Conservation (phyloP, 1,284 basidiomycete species). For the Apiotrichum gamsii region DNA sequence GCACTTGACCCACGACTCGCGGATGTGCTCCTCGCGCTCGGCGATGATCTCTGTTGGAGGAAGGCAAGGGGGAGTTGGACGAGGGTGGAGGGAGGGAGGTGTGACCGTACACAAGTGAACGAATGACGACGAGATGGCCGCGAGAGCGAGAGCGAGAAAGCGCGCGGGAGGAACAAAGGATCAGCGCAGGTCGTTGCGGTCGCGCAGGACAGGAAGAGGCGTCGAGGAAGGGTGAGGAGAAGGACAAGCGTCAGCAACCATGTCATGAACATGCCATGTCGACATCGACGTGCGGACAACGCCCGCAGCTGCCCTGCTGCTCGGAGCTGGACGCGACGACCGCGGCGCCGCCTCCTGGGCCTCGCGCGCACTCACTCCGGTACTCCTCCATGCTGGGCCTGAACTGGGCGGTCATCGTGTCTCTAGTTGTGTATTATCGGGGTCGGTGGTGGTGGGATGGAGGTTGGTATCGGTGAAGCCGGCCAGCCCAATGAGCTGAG, state of each 20-base stretch:
- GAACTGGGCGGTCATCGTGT: conserved; percentile 19
- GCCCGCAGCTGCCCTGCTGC: too few relatives aligned
- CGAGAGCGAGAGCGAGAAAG: neutral
- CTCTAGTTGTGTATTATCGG: neutral
- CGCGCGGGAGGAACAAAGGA: too few relatives aligned
- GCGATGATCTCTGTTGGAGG: conserved; percentile 46
- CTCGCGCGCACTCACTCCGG: conserved; percentile 31
- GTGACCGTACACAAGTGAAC: too few relatives aligned
- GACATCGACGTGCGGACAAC: too few relatives aligned
- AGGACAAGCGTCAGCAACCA: too few relatives aligned
- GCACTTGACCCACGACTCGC: conserved; percentile 87
- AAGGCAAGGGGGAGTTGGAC: neutral
- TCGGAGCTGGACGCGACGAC: too few relatives aligned
- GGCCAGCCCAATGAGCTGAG: conserved; percentile 10
- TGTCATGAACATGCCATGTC: too few relatives aligned
- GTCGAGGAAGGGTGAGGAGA: too few relatives aligned
- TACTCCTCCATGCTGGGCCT: conserved; percentile 36
- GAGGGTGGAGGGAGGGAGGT: too few relatives aligned
- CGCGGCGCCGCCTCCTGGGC: too few relatives aligned
- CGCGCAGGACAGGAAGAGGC: neutral
- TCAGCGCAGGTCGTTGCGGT: too few relatives aligned
- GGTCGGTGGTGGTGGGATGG: conserved; percentile 1
- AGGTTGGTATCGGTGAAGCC: neutral
- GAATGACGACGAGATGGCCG: too few relatives aligned
- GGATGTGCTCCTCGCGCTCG: conserved; percentile 70